Evolutionary conservation across 1,139 yeast species (phyloP).

Genomic region (Nakaseomyces uthaithaninus): DNA sequence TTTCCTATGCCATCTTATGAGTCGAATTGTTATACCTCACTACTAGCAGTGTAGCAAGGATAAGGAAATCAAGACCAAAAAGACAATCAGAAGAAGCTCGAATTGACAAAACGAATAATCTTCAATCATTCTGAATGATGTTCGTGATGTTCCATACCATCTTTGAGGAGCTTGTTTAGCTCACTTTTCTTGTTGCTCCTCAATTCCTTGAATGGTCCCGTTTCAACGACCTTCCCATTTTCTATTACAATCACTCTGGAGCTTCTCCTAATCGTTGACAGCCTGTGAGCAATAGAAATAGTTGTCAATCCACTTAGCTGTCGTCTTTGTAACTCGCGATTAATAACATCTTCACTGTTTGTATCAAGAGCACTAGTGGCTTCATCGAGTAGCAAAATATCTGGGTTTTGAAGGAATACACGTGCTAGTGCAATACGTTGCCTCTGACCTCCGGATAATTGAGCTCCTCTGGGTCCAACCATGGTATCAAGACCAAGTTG

Average conservation of each 20-base stretch:
- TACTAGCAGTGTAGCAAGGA: too few relatives aligned
- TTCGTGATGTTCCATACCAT: constrained; percentile 4
- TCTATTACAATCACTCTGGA: constrained; percentile 67
- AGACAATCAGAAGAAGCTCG: too few relatives aligned
- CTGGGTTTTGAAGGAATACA: constrained; percentile 60
- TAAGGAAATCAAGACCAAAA: too few relatives aligned
- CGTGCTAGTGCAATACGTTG: constrained; percentile 86
- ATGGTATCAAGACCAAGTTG: constrained; percentile 76
- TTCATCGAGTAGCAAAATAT: constrained; percentile 62
- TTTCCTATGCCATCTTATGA: too few relatives aligned
- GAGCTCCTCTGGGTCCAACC: constrained; percentile 84
- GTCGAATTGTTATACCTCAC: too few relatives aligned
- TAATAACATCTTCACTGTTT: constrained; percentile 59
- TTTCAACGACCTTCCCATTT: constrained; percentile 66
- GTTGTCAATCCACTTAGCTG: constrained; percentile 69
- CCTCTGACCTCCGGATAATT: constrained; percentile 79
- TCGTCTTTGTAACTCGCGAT: constrained; percentile 55
- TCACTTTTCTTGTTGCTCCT: constrained; percentile 51
- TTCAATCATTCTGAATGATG: too few relatives aligned
- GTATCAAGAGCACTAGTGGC: constrained; percentile 77
- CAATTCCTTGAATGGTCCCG: constrained; percentile 60
- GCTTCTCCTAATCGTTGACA: constrained; percentile 72
- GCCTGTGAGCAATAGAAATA: constrained; percentile 84
- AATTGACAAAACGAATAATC: too few relatives aligned
- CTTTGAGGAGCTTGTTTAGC: constrained; percentile 31